A percentile compares a stretch with the other conserved stretches of the same genome.
phyloP scores from a whole-genome alignment of 768 basidiomycete genomes.

The Leccinum aurantiacum region DNA sequence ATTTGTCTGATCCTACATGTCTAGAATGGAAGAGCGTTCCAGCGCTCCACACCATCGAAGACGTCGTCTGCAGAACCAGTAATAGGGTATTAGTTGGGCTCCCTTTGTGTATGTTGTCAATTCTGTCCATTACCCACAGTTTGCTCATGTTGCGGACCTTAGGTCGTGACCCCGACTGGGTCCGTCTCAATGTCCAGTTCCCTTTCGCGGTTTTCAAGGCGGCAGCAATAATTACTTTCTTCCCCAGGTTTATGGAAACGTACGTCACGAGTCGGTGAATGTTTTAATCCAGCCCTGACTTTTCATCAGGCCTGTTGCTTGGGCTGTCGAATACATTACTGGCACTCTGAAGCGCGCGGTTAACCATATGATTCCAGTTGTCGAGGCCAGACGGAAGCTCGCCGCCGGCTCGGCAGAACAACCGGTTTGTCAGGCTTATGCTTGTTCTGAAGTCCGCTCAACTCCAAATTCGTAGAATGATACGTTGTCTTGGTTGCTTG shows the following conservation, averaged over 20 bases:
- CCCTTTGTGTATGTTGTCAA: slow-evolving; percentile 11
- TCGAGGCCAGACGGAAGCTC: slow-evolving; percentile 13
- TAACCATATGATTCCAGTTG: slow-evolving; percentile 26
- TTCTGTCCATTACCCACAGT: background rate
- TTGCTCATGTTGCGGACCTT: background rate
- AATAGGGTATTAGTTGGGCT: slow-evolving; percentile 20
- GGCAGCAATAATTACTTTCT: slow-evolving; percentile 24
- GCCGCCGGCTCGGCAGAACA: background rate
- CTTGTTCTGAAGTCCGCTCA: background rate
- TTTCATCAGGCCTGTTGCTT: slow-evolving; percentile 2
- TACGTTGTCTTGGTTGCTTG: slow-evolving; percentile 35
- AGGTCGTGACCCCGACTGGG: slow-evolving; percentile 32
- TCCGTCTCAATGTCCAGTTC: slow-evolving; percentile 32
- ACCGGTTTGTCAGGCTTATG: slow-evolving; percentile 1
- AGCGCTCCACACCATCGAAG: background rate
- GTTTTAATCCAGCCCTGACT: background rate
- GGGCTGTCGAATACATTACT: slow-evolving; percentile 2
- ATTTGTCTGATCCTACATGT: background rate
- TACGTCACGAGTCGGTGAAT: slow-evolving; percentile 10
- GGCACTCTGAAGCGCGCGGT: slow-evolving; percentile 8
- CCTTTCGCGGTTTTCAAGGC: slow-evolving; percentile 12
- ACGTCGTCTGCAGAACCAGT: slow-evolving; percentile 8
- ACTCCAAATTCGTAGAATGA: slow-evolving; percentile 28
- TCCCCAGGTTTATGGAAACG: slow-evolving; percentile 37
- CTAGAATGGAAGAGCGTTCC: slow-evolving; percentile 19